These are phyloP conservation scores for Flaveria sonorensis DNA, from an alignment of 129 eudicot species.

Conservation along the genomic window DNA sequence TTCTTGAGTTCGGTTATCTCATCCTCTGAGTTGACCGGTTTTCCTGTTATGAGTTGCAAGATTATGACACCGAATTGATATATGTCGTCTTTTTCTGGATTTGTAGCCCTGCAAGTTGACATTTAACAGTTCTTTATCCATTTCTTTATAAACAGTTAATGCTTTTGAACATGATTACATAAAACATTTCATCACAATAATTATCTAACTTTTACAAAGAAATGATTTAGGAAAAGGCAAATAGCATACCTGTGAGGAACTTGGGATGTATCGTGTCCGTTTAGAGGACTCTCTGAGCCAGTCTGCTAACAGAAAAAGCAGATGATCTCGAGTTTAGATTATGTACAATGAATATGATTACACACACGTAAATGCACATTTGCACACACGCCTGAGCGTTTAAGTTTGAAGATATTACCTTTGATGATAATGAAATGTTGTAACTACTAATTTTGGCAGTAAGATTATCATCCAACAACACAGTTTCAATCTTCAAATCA, in stretches of 20 bases:
- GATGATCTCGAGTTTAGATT: neutral
- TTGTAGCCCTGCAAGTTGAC: conserved; percentile 38
- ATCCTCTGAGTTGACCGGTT: conserved; percentile 54
- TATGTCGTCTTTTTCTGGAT: conserved; percentile 78
- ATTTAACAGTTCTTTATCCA: neutral
- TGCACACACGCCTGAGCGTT: neutral
- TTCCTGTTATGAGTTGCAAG: conserved; percentile 75
- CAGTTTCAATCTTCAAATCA: conserved; percentile 63
- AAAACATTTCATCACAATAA: no score
- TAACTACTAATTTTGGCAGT: conserved; percentile 85
- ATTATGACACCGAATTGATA: conserved; percentile 77
- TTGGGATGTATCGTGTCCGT: conserved; percentile 47
- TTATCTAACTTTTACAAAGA: neutral
- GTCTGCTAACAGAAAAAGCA: conserved; percentile 37
- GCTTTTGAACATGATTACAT: no score
- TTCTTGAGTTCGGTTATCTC: conserved; percentile 62
- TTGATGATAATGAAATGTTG: conserved; percentile 67
- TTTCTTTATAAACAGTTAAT: neutral
- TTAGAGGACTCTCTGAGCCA: conserved; percentile 66
- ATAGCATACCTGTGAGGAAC: conserved; percentile 40
- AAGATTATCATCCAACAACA: conserved; percentile 81
- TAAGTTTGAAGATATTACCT: conserved; percentile 46
- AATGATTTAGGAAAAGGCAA: neutral
- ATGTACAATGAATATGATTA: conserved; percentile 14
- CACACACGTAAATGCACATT: neutral